Evolutionary conservation across 2,329 filamentous ascomycete species (phyloP).

Genomic region (Nigrospora sphaerica): DNA sequence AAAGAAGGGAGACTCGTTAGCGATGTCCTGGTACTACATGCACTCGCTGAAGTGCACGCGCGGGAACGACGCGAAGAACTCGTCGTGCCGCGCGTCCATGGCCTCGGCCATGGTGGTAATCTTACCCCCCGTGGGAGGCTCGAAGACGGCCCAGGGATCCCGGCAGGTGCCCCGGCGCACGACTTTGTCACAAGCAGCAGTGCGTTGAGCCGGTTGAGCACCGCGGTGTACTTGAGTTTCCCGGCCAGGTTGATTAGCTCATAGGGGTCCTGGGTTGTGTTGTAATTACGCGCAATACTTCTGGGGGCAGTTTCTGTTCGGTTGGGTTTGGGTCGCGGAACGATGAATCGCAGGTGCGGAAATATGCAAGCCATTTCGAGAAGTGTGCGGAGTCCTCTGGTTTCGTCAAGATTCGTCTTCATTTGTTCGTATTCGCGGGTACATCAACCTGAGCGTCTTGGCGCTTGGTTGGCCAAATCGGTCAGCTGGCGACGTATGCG

Average conservation of each 20-base stretch:
- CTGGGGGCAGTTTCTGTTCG: too few species aligned
- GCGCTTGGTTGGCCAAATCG: too few species aligned
- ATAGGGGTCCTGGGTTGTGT: too few species aligned
- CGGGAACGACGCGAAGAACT: neutral
- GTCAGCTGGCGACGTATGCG: too few species aligned
- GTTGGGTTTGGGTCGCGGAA: too few species aligned
- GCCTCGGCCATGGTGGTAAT: neutral
- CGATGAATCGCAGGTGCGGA: too few species aligned
- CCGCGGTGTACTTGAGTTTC: neutral
- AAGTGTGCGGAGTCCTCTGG: too few species aligned
- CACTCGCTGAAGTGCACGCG: neutral
- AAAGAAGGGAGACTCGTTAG: neutral
- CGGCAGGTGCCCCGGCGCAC: neutral
- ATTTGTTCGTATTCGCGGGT: too few species aligned
- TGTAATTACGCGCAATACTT: too few species aligned
- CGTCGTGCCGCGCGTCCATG: neutral
- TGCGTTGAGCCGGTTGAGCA: neutral
- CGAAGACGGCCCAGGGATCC: neutral
- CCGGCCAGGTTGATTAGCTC: neutral
- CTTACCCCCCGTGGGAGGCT: neutral
- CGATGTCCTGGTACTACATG: neutral
- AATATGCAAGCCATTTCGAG: too few species aligned
- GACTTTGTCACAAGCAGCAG: neutral
- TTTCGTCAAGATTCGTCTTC: too few species aligned
- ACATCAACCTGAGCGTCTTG: too few species aligned